Conservation (phyloP, 2,329 filamentous ascomycete genomes). For the Arthrinium phaeospermum region DNA sequence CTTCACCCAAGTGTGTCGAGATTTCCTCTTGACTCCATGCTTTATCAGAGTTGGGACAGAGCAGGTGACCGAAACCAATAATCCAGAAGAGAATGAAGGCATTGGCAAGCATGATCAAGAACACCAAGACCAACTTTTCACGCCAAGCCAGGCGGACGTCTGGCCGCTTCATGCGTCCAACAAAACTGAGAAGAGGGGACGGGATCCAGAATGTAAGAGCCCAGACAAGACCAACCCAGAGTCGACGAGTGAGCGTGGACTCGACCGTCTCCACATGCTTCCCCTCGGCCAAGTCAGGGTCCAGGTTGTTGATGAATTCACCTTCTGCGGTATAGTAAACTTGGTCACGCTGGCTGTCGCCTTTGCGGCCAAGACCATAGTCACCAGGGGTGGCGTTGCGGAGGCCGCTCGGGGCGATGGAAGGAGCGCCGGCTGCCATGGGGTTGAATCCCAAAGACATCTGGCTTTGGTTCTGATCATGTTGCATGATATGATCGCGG, state of each 20-base stretch:
- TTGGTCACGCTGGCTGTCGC: conserved; percentile 76
- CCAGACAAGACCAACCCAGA: conserved; percentile 87
- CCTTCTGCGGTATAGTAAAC: conserved; percentile 76
- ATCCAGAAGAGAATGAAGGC: conserved; percentile 89
- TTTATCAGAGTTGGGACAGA: conserved; percentile 92
- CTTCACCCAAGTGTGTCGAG: conserved; percentile 68
- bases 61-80: conserved; percentile 78
- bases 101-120: conserved; percentile 84
- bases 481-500: conserved; percentile 71
- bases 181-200: conserved; percentile 76
- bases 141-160: conserved; percentile 98
- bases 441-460: conserved; percentile 45
- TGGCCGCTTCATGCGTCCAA: conserved; percentile 95
- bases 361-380: conserved; percentile 87
- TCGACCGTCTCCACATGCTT: conserved; percentile 77
- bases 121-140: conserved; percentile 86
- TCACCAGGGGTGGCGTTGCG: conserved; percentile 70
- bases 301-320: conserved; percentile 71
- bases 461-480: conserved; percentile 60
- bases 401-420: conserved; percentile 64
- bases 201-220: conserved; percentile 92
- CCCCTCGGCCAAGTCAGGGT: conserved; percentile 78
- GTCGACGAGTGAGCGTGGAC: conserved; percentile 67
- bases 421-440: conserved; percentile 52
- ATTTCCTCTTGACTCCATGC: conserved; percentile 81